Base-by-base conservation (phyloP, 192 early-diverging fungal species). In the Borealophlyctis nickersoniae region DNA sequence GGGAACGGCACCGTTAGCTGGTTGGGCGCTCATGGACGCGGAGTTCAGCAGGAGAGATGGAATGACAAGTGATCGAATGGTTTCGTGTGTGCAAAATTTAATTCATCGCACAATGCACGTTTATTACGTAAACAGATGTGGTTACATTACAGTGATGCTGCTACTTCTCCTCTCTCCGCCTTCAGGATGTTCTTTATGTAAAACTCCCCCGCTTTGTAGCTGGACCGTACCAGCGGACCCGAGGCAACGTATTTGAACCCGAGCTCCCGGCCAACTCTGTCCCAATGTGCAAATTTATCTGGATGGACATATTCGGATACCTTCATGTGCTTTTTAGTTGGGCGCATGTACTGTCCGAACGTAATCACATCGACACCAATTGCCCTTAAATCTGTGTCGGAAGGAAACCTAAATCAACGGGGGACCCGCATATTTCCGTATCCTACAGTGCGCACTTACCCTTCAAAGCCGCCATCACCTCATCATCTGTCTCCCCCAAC, bases 261-360 rank as follows among this genome's bases (percentile, higher is more conserved):
- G 27, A 96, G 78, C 49, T 84, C 78, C 60, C 86, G 81, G 48
- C 88, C 93, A 54, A 88, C 78, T 32, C 88, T 89, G 52, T 86
- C 81, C 89, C 92, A 98, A 62, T 91, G 82, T 63, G 88, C 88
- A 72, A 95, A 98, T 71, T 91, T 92, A 49, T 91, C 88, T 2
- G 94, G 94, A 48, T 88, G 85, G 36, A 98, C 88, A 65, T 96
- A 98, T 68, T 94, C 93, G 58, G 90, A 82, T 23, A 97, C 82
- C 81, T 95, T 95, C 92, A 98, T 94, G 73, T 98, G 94, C 62
- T 91, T 88, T 82, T 96, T 98, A 24, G 96, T 96, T n/a, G 96
- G 96, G 49, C 92, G 85, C 96, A 98, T 98, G 72, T 98, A 98
- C 75, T 98, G 96, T n/a, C 96, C 96, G 59, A 98, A 77, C 9